Conservation (phyloP, 768 basidiomycete species). For the Agaricus bisporus region DNA sequence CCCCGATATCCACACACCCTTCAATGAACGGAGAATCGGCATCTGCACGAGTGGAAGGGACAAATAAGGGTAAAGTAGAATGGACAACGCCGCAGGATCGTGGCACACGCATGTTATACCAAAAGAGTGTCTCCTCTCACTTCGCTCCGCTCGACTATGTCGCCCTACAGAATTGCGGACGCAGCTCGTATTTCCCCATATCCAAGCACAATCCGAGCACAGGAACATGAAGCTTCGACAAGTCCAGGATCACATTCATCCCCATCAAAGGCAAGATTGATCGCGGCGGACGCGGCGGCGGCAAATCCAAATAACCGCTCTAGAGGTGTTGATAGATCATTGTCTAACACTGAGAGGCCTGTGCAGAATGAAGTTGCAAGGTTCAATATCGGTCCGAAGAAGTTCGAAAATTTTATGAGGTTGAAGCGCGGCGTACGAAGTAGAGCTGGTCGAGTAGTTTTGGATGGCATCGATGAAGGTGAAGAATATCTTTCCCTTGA, state of each 20-base stretch:
- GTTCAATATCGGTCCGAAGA: slow-evolving; percentile 38
- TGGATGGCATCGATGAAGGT: slow-evolving; percentile 22
- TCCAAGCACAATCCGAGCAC: slow-evolving; percentile 47
- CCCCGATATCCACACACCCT: not conserved
- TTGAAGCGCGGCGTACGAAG: slow-evolving; percentile 19
- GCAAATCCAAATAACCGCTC: not conserved
- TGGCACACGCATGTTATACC: slow-evolving; percentile 32
- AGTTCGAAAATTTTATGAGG: slow-evolving; percentile 19
- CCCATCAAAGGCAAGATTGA: slow-evolving; percentile 10
- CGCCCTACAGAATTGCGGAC: slow-evolving; percentile 40
- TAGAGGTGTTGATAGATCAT: not conserved
- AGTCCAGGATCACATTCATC: not conserved
- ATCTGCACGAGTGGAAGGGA: not conserved
- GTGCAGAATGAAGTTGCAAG: slow-evolving; percentile 39
- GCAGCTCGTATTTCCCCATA: slow-evolving; percentile 51
- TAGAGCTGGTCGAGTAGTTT: slow-evolving; percentile 22
- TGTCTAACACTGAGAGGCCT: slow-evolving; percentile 14
- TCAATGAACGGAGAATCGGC: slow-evolving; percentile 1
- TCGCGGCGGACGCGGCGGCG: not conserved
- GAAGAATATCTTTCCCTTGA: slow-evolving; percentile 5
- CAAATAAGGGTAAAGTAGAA: slow-evolving; percentile 30
- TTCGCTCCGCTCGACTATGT: slow-evolving; percentile 29
- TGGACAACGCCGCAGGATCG: slow-evolving; percentile 31
- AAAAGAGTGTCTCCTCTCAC: slow-evolving; percentile 25
- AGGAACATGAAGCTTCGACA: slow-evolving; percentile 23